phyloP scores from a whole-genome alignment of 2,329 filamentous ascomycete genomes.

The Trichoderma gracile region DNA sequence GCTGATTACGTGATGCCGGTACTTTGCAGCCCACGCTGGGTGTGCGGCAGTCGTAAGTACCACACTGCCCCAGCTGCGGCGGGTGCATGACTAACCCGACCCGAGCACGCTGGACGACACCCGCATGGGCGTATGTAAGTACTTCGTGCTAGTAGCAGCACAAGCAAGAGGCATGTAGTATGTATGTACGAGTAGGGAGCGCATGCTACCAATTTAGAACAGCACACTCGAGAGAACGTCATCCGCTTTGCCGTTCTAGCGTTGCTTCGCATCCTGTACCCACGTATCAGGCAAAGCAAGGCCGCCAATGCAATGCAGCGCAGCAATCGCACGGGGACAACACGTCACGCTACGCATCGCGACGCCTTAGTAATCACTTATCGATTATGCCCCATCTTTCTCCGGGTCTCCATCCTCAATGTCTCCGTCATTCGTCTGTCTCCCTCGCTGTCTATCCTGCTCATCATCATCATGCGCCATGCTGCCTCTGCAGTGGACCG shows the following conservation, averaged over 20 bases:
- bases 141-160: not conserved
- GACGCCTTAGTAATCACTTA: slow-evolving; percentile 19
- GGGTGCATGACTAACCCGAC: not conserved
- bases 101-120: not conserved
- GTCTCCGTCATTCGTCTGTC: not conserved
- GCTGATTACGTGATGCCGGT: slow-evolving; percentile 20
- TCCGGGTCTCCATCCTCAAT: not conserved
- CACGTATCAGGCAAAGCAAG: slow-evolving; percentile 21
- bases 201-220: slow-evolving; percentile 14
- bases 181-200: not conserved
- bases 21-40: not conserved
- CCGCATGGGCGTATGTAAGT: no score
- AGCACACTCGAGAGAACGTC: not conserved
- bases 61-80: slow-evolving; percentile 1
- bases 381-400: slow-evolving; percentile 22
- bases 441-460: not conserved
- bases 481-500: slow-evolving; percentile 21
- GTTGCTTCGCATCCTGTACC: slow-evolving; percentile 16
- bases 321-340: slow-evolving; percentile 16
- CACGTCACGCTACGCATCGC: not conserved
- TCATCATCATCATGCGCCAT: slow-evolving; percentile 24
- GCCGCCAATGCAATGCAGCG: slow-evolving; percentile 22
- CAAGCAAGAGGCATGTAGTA: not conserved
- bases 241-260: slow-evolving; percentile 22
- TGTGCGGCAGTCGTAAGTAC: slow-evolving; percentile 1